Evolutionary conservation across 2,329 filamentous ascomycete genomes (phyloP), one percentile per base, ranked within the genome.

Genomic region (Colletotrichum echinochloae): DNA sequence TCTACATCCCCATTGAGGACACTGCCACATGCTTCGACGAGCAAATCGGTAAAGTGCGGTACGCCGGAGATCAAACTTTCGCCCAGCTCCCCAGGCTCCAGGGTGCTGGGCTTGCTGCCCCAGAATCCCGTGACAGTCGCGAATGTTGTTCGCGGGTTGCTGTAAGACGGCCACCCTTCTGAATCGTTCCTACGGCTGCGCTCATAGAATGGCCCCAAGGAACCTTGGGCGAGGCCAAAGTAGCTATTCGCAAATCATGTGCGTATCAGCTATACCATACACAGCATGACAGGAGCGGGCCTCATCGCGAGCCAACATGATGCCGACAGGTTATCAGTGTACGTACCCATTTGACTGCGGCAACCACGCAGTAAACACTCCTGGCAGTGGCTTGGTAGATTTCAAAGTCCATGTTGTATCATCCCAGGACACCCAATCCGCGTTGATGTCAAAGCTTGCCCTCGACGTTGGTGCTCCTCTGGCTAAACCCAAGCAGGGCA

Each of bases 31-130:
- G 60, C 60, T 52, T 62, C 60, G 23, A 62, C 60, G 18, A 62
- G 60, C 60, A 62, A 26, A 33, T 62, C 60, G 46, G 60, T 62
- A 41, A 62, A 92, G 76, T 93, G 91, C 8, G 92, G 92, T 20
- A 94, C 85, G 30, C 92, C 92, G 61, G 87, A 88, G 72, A 93
- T 91, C 60, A 92, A 90, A 74, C 88, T 91, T 75, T 94, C 91
- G 67, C 88, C 60, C 46, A 62, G 60, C 48, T 62, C 60, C 23
- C 60, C 60, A 1, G 60, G 33, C 46, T 62, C 60, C 23, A 62
- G 60, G 18, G 60, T 62, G 16, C 60, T 62, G 20, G 60, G 46
- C 46, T 52, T 37, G 18, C 60, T 62, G 60, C 60, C 46, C 60
- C 60, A 62, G 16, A 62, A 62, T 16, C 60, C 60, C 60, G 60